Conservation (phyloP, 768 basidiomycete genomes). For the Mycena kentingensis region DNA sequence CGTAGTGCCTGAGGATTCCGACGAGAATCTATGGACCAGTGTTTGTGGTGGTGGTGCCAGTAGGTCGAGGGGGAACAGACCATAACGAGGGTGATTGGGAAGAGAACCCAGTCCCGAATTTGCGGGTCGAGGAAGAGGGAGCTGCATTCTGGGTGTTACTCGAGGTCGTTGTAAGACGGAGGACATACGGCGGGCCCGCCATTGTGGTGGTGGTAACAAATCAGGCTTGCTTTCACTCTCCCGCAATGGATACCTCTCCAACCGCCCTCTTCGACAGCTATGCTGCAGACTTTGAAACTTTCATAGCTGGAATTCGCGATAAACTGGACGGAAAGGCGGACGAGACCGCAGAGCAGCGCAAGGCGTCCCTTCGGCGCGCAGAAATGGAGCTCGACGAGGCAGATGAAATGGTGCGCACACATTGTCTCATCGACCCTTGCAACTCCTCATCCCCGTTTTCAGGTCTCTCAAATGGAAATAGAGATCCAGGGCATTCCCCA, state of each 20-base stretch:
- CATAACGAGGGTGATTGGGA: conserved; percentile 98
- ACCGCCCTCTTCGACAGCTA: conserved; percentile 89
- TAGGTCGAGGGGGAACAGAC: conserved; percentile 44
- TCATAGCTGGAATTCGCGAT: conserved; percentile 70
- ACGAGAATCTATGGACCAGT: conserved; percentile 71
- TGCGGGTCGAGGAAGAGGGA: conserved; percentile 87
- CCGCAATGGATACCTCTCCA: conserved; percentile 76
- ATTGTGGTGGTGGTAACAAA: conserved; percentile 31
- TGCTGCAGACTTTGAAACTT: conserved; percentile 87
- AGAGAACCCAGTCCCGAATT: conserved; percentile 92
- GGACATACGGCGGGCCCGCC: conserved; percentile 49
- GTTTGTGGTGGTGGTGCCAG: neutral
- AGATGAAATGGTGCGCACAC: conserved; percentile 84
- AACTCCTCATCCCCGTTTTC: conserved; percentile 7
- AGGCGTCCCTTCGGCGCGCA: conserved; percentile 75
- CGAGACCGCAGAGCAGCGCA: conserved; percentile 80
- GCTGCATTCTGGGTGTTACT: conserved; percentile 28
- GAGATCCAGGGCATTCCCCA: conserved; percentile 95
- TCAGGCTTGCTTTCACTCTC: conserved; percentile 7
- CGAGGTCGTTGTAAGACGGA: neutral
- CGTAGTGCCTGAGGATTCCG: conserved; percentile 90
- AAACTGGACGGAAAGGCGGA: conserved; percentile 76
- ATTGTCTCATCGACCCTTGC: neutral
- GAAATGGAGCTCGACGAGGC: conserved; percentile 98
- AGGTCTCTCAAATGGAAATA: conserved; percentile 99